phyloP scores from a whole-genome alignment of 192 early-diverging fungal genomes.

The Backusella luteola region DNA sequence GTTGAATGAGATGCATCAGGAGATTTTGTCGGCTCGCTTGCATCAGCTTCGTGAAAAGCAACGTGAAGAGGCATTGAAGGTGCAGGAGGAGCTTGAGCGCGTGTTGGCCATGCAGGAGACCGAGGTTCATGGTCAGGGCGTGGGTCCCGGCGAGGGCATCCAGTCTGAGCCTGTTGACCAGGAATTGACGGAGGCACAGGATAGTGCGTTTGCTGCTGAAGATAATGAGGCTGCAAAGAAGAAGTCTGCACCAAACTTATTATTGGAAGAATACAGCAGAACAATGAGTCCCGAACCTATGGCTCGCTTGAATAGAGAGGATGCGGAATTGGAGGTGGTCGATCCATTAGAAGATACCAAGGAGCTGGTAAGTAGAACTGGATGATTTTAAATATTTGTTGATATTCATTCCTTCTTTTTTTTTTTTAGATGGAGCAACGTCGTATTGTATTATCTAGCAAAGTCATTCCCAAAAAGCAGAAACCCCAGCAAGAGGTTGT shows the following conservation, averaged over 20 bases:
- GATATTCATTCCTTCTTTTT: background rate
- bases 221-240: constrained; percentile 17
- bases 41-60: constrained; percentile 66
- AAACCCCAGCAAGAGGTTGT: constrained; percentile 15
- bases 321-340: constrained; percentile 51
- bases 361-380: constrained; percentile 47
- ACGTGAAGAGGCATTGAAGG: constrained; percentile 51
- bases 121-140: constrained; percentile 37
- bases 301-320: constrained; percentile 49
- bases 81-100: constrained; percentile 49
- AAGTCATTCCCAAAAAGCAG: constrained; percentile 52
- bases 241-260: background rate
- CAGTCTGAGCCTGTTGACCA: constrained; percentile 46
- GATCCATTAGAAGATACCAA: constrained; percentile 61
- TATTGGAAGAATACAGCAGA: constrained; percentile 53
- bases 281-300: constrained; percentile 64
- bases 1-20: constrained; percentile 76
- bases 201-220: constrained; percentile 39
- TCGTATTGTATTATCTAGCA: constrained; percentile 49
- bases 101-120: constrained; percentile 49
- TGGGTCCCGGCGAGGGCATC: constrained; percentile 36
- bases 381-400: background rate
- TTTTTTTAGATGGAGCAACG: constrained; percentile 46
- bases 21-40: constrained; percentile 69
- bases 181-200: constrained; percentile 47